Base-by-base conservation (phyloP, 1,139 yeast species). In the Taphrina wiesneri region DNA sequence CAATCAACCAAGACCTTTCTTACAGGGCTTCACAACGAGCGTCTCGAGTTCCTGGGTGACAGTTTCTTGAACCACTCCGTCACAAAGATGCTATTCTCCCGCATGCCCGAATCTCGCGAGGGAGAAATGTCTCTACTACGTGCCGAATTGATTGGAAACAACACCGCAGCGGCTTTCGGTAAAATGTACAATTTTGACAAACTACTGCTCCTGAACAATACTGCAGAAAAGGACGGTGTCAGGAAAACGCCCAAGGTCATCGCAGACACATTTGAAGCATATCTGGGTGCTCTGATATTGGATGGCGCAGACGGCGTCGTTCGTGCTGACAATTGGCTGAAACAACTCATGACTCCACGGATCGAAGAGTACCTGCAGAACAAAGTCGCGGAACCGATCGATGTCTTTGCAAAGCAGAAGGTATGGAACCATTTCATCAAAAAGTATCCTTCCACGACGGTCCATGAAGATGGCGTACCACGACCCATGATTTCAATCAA, bases 1-100 rank as follows among this genome's bases (percentile, higher is more conserved):
- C 65, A 53, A 21, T 46, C 60, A 17, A 47, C 65, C 17, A 61
- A 65, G 32, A 30, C 25, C 36, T 36, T 51, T 51, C 57, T 60
- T 23, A 60, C 64, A 9, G 30, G 47, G n/a, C 63, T 36, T 1
- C 93, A 91, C 73, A 91, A 93, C 75, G 99, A 95, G 78, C 81
- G 99, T 64, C 80, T 93, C 46, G 99, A 95, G 77, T 95, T 91
- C 74, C 78, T 91, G 52, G 99, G 99, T 23, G 99, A 95, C 77
- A 86, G 98, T 0, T 84, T 91, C 21, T 79, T 93, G 70, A 90
- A 91, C 73, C 84, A 84, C 68, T 79, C 87, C 54, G 86, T 89
- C 60, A 87, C 97, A 0, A 79, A 84, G 69, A 81, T 90, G 59
- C 80, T 90, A 21, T 90, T 82, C 72, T 80, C 82, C 39, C 77